Conservation (phyloP, 192 early-diverging fungal species). For the Phycomyces nitens region DNA sequence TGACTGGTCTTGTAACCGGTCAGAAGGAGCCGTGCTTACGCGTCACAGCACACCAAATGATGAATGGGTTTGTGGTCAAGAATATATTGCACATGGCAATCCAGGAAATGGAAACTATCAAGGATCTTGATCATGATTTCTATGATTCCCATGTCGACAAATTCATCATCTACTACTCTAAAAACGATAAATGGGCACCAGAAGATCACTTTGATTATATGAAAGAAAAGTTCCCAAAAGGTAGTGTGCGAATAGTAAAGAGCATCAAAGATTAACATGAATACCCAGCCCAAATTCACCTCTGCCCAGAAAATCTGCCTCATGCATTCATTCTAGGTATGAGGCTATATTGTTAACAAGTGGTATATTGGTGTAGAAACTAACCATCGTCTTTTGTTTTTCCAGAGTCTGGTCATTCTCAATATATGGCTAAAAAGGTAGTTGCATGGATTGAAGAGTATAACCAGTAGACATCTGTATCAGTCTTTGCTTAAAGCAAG, state of each 20-base stretch:
- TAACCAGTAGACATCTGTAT: too few species aligned
- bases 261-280: not conserved
- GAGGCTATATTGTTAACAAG: conserved; percentile 36
- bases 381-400: not conserved
- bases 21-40: conserved; percentile 43
- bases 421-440: conserved; percentile 25
- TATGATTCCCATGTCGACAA: conserved; percentile 54
- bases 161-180: conserved; percentile 77
- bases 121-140: conserved; percentile 61
- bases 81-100: conserved; percentile 68
- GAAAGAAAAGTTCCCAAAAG: conserved; percentile 57
- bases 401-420: conserved; percentile 18
- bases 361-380: not conserved
- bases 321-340: conserved; percentile 78
- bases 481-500: too few species aligned
- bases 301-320: conserved; percentile 71
- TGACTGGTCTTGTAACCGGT: conserved; percentile 34
- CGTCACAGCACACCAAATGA: conserved; percentile 62
- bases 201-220: conserved; percentile 64
- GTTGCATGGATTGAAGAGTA: conserved; percentile 13
- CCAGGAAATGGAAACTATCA: conserved; percentile 72
- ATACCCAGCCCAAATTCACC: conserved; percentile 35
- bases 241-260: conserved; percentile 26
- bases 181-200: conserved; percentile 77
- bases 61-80: conserved; percentile 57